phyloP scores from a whole-genome alignment of 345 rosid genomes.

The Corchorus capsularis region DNA sequence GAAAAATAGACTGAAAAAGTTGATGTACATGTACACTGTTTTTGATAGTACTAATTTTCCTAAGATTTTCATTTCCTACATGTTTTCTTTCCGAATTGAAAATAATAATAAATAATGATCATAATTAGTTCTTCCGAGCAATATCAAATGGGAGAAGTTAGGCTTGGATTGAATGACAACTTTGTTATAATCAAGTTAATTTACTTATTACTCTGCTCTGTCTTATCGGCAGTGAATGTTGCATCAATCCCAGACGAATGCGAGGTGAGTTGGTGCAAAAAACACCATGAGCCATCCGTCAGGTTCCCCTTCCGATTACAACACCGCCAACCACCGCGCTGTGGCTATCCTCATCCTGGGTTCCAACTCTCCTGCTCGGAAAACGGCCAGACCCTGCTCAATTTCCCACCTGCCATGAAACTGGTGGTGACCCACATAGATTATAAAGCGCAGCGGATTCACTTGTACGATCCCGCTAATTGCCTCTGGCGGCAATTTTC shows the following conservation, averaged over 20 bases:
- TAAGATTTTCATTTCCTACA: too few relatives aligned
- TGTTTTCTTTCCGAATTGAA: too few relatives aligned
- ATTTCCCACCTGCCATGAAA: constrained; percentile 5
- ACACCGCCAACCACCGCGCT: constrained; percentile 12
- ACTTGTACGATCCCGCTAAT: not conserved
- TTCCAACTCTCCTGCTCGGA: constrained; percentile 20
- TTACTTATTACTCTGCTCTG: not conserved
- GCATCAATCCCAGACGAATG: constrained; percentile 8
- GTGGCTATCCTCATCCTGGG: constrained; percentile 20
- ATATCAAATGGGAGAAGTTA: not conserved
- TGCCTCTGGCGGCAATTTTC: constrained; percentile 15
- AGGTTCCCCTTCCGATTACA: constrained; percentile 19
- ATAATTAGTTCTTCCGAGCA: not conserved
- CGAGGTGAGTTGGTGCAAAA: not conserved
- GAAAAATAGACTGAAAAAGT: too few relatives aligned
- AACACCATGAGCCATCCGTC: constrained; percentile 2
- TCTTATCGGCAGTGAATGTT: not conserved
- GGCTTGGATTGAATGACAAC: not conserved
- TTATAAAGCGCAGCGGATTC: constrained; percentile 5
- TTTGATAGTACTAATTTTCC: too few relatives aligned
- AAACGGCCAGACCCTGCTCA: not conserved
- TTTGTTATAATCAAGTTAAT: not conserved
- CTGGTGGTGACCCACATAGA: constrained; percentile 18
- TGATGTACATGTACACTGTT: too few relatives aligned
- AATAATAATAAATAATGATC: too few relatives aligned